phyloP scores from a whole-genome alignment of 129 eudicot species.

The Flaveria sonorensis region DNA sequence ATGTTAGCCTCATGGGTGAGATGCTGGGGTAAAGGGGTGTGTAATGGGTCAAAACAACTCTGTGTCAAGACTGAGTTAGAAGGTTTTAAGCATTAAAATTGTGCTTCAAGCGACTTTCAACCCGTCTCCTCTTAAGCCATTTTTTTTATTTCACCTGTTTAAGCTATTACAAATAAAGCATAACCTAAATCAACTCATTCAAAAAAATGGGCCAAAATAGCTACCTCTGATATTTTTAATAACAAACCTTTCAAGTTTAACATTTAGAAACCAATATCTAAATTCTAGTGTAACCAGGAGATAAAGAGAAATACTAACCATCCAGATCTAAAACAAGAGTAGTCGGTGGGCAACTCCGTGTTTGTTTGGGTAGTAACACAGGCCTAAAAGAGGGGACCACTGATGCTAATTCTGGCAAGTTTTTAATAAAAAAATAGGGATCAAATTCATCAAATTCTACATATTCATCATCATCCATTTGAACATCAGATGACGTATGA shows the following conservation, averaged over 20 bases:
- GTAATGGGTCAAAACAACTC: background rate
- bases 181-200: background rate
- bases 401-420: conserved; percentile 80
- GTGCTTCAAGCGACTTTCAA: background rate
- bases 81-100: background rate
- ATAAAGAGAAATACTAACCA: conserved; percentile 53
- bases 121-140: background rate
- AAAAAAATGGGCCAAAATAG: background rate
- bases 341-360: conserved; percentile 96
- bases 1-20: background rate
- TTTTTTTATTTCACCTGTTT: background rate
- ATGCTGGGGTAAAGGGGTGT: background rate
- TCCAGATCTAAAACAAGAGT: conserved; percentile 95
- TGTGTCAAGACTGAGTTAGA: background rate
- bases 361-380: conserved; percentile 79
- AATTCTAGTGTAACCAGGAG: background rate
- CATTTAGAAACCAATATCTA: conserved; percentile 3
- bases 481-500: conserved; percentile 57
- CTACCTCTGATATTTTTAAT: background rate
- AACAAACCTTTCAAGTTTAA: too few relatives aligned
- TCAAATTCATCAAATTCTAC: conserved; percentile 97
- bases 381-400: conserved; percentile 92
- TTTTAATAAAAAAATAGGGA: conserved; percentile 87
- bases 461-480: conserved; percentile 70
- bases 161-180: background rate